Conservation (phyloP, 139 green algal species). For the Chlorella vulgaris region DNA sequence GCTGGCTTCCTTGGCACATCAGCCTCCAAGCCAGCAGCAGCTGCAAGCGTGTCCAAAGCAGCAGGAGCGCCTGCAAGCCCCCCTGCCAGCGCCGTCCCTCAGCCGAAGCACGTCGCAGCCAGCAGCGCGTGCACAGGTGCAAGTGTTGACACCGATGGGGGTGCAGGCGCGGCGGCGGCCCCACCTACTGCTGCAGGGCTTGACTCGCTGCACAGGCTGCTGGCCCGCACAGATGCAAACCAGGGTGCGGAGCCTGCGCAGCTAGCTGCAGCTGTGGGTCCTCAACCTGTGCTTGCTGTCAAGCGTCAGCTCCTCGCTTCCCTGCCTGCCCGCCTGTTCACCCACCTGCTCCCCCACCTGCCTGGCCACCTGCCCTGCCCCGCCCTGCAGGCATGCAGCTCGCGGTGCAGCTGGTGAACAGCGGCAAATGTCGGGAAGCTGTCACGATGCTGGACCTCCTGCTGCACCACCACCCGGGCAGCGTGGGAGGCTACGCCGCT, state of each 20-base stretch:
- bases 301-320: no score
- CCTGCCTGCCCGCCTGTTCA: not conserved
- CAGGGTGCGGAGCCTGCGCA: not conserved
- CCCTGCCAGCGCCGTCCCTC: no score
- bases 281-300: no score
- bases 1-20: not conserved
- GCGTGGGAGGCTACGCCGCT: constrained; percentile 68
- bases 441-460: constrained; percentile 70
- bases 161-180: not conserved
- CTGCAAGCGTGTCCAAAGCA: no score
- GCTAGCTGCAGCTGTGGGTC: not conserved
- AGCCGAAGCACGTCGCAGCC: no score
- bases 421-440: constrained; percentile 68
- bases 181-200: no score
- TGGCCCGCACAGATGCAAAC: not conserved
- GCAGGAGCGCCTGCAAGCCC: no score
- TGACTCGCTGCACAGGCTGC: not conserved
- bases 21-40: no score
- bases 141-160: no score
- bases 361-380: no score
- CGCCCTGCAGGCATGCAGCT: constrained; percentile 2
- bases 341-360: not conserved
- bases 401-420: constrained; percentile 57
- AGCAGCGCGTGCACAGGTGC: no score
- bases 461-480: constrained; percentile 44